Conservation (phyloP, 1,284 basidiomycete genomes). For the Trametes versicolor region DNA sequence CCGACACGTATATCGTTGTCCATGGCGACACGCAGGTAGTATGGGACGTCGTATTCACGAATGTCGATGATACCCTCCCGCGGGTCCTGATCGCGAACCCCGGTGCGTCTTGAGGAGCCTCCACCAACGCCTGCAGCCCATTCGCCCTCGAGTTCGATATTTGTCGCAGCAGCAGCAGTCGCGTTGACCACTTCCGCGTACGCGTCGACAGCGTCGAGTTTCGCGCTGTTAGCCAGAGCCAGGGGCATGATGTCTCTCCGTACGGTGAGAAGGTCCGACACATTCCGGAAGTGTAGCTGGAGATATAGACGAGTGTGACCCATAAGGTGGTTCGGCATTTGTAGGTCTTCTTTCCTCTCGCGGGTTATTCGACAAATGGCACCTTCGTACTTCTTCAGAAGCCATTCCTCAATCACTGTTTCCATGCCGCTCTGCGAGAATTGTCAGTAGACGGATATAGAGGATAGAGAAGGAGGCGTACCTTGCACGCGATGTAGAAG, state of each 20-base stretch:
- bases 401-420: constrained; percentile 94
- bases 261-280: constrained; percentile 90
- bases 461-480: constrained; percentile 47
- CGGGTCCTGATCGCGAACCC: constrained; percentile 77
- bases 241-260: constrained; percentile 91
- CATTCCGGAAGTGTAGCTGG: constrained; percentile 92
- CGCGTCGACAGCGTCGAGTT: constrained; percentile 95
- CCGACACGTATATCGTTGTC: constrained; percentile 98
- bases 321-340: constrained; percentile 95
- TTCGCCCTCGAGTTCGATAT: constrained; percentile 75
- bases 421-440: constrained; percentile 81
- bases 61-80: constrained; percentile 94
- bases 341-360: constrained; percentile 93
- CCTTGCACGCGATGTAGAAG: constrained; percentile 93
- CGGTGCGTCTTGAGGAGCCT: constrained; percentile 36
- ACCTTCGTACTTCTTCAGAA: constrained; percentile 94
- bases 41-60: constrained; percentile 97
- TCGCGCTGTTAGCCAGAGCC: constrained; percentile 91
- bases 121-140: constrained; percentile 65
- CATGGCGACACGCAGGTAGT: constrained; percentile 98
- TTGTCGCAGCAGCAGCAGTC: constrained; percentile 64
- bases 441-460: background rate
- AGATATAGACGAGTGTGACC: constrained; percentile 91
- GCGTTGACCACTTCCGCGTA: constrained; percentile 98
- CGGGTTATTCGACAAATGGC: constrained; percentile 82